Evolutionary conservation across 2,329 filamentous ascomycete genomes (phyloP).

Genomic region (Aspergillus ochraceoroseus): DNA sequence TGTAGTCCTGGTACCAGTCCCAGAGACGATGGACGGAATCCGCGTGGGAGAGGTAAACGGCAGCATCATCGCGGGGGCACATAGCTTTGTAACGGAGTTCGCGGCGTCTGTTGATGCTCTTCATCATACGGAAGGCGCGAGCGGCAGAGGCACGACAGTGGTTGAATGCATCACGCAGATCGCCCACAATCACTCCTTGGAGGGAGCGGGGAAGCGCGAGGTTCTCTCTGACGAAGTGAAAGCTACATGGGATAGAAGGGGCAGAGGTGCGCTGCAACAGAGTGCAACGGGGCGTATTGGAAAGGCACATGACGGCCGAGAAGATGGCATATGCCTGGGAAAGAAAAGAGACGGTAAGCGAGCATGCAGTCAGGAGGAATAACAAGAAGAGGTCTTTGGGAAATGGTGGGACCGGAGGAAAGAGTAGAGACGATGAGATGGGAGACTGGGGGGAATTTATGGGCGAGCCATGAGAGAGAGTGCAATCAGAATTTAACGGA

Average conservation of each 20-base stretch:
- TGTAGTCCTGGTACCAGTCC: constrained; percentile 21
- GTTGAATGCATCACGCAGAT: constrained; percentile 12
- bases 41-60: constrained; percentile 15
- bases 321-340: too few relatives aligned
- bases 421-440: too few relatives aligned
- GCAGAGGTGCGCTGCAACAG: too few relatives aligned
- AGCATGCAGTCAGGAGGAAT: too few relatives aligned
- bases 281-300: too few relatives aligned
- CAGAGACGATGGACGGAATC: constrained; percentile 27
- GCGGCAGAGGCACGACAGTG: constrained; percentile 18
- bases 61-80: constrained; percentile 19
- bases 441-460: too few relatives aligned
- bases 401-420: too few relatives aligned
- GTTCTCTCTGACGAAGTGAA: constrained; percentile 11
- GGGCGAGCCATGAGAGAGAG: too few relatives aligned
- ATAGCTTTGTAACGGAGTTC: constrained; percentile 24
- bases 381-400: too few relatives aligned
- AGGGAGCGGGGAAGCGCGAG: constrained; percentile 20
- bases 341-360: too few relatives aligned
- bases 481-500: too few relatives aligned
- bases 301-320: too few relatives aligned
- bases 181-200: constrained; percentile 5
- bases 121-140: neutral
- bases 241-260: neutral
- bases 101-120: constrained; percentile 3